Conservation (phyloP, 2,329 filamentous ascomycete genomes). For the Aspergillus ibericus region DNA sequence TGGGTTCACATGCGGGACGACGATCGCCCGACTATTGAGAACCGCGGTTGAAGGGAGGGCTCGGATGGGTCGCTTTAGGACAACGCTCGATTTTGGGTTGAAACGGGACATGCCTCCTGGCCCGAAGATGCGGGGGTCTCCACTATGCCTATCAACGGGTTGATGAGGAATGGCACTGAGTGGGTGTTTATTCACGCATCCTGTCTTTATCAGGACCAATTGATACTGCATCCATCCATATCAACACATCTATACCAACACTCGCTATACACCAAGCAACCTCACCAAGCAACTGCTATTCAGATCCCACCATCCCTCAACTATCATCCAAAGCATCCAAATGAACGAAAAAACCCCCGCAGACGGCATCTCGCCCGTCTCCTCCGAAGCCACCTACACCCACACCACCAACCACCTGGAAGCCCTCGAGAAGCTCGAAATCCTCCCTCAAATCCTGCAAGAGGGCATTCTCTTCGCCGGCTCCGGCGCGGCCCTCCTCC, state of each 20-base stretch:
- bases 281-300: too few relatives aligned
- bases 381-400: slow-evolving; percentile 15
- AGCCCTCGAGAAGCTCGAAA: slow-evolving; percentile 33
- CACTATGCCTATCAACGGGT: neutral
- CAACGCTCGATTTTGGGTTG: slow-evolving; percentile 6
- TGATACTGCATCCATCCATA: neutral
- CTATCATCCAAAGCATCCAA: neutral
- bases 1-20: slow-evolving; percentile 17
- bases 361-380: slow-evolving; percentile 15
- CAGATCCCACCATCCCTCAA: too few relatives aligned
- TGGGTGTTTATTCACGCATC: too few relatives aligned
- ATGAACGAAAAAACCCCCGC: slow-evolving; percentile 12
- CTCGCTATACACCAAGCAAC: neutral
- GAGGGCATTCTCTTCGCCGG: slow-evolving; percentile 39
- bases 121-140: neutral
- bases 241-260: neutral
- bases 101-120: neutral
- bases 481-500: slow-evolving; percentile 34
- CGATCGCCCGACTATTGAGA: slow-evolving; percentile 18
- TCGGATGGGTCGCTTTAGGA: slow-evolving; percentile 1
- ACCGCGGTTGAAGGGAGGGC: slow-evolving; percentile 16
- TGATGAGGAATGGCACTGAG: too few relatives aligned
- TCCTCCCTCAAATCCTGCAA: slow-evolving; percentile 37
- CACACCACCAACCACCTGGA: slow-evolving; percentile 25
- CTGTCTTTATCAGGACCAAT: too few relatives aligned